phyloP scores from a whole-genome alignment of 352 stramenopile species.

The Phytophthora sansomeana region DNA sequence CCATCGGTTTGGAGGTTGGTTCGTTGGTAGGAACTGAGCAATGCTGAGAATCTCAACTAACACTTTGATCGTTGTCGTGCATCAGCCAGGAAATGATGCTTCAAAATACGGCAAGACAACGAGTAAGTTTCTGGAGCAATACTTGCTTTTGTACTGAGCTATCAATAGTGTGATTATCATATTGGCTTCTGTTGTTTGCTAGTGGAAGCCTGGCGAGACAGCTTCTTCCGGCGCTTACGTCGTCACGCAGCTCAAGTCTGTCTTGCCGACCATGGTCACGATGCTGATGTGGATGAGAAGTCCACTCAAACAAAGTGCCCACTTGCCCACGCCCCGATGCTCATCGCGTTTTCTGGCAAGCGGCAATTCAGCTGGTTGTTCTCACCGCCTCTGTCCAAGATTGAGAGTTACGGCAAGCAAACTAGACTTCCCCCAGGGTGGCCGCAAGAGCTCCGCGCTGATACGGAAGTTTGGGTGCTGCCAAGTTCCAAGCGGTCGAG shows the following conservation, averaged over 20 bases:
- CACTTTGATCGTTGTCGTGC: neutral
- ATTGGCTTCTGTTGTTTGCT: constrained; percentile 1
- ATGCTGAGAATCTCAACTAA: constrained; percentile 4
- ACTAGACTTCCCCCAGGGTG: constrained; percentile 66
- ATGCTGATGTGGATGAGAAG: constrained; percentile 1
- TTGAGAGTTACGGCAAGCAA: constrained; percentile 70
- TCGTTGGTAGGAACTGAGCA: neutral
- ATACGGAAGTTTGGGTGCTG: constrained; percentile 86
- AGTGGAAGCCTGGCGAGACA: constrained; percentile 72
- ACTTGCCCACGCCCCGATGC: constrained; percentile 59
- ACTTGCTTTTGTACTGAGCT: neutral
- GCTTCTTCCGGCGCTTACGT: constrained; percentile 68
- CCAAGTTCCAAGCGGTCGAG: constrained; percentile 85
- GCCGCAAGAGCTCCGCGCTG: constrained; percentile 61
- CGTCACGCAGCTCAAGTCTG: constrained; percentile 67
- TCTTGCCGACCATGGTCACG: constrained; percentile 38
- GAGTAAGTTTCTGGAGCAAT: constrained; percentile 45
- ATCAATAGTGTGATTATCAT: neutral
- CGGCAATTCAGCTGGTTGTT: constrained; percentile 89
- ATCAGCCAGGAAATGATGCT: constrained; percentile 85
- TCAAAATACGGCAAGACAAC: constrained; percentile 76
- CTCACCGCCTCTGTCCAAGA: constrained; percentile 69
- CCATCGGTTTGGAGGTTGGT: constrained; percentile 80
- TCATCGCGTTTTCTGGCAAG: constrained; percentile 90
- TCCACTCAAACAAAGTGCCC: constrained; percentile 29